Evolutionary conservation across 2,329 filamentous ascomycete genomes (phyloP).

Genomic region (Alternaria arborescens): DNA sequence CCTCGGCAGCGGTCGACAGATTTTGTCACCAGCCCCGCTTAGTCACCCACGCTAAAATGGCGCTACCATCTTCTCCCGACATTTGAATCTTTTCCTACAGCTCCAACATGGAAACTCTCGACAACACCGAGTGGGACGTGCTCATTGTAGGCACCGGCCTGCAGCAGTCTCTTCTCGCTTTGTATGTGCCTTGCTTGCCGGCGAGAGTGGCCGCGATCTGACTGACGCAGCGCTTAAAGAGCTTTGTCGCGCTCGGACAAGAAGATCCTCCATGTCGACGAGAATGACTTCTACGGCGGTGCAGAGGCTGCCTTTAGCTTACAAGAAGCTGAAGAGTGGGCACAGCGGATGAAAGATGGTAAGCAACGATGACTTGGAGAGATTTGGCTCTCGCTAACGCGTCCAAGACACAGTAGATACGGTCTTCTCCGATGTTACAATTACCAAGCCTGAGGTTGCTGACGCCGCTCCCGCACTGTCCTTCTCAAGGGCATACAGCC

Average conservation of each 20-base stretch:
- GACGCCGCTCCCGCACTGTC: constrained; percentile 57
- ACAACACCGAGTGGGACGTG: constrained; percentile 62
- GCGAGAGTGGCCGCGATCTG: constrained; percentile 61
- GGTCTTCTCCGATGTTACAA: constrained; percentile 43
- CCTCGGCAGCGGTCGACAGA: constrained; percentile 20
- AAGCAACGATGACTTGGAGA: constrained; percentile 33
- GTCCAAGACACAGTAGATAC: constrained; percentile 23
- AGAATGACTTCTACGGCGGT: constrained; percentile 87
- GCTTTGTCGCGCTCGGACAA: constrained; percentile 91
- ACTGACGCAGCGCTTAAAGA: constrained; percentile 78
- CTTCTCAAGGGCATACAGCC: constrained; percentile 77
- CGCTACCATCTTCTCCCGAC: constrained; percentile 32
- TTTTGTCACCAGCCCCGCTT: constrained; percentile 39
- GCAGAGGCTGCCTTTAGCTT: constrained; percentile 85
- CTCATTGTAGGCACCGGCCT: constrained; percentile 63
- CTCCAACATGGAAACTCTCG: constrained; percentile 59
- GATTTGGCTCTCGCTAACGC: constrained; percentile 14
- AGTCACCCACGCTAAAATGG: constrained; percentile 41
- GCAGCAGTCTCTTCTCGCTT: constrained; percentile 62
- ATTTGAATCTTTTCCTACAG: constrained; percentile 27
- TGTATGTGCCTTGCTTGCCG: constrained; percentile 54
- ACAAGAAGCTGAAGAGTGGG: constrained; percentile 82
- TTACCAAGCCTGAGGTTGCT: constrained; percentile 40
- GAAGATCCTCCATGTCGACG: constrained; percentile 88
- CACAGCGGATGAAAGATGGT: constrained; percentile 51